Base-by-base conservation (phyloP, 2,329 filamentous ascomycete genomes). In the Rutstroemia sydowiana region DNA sequence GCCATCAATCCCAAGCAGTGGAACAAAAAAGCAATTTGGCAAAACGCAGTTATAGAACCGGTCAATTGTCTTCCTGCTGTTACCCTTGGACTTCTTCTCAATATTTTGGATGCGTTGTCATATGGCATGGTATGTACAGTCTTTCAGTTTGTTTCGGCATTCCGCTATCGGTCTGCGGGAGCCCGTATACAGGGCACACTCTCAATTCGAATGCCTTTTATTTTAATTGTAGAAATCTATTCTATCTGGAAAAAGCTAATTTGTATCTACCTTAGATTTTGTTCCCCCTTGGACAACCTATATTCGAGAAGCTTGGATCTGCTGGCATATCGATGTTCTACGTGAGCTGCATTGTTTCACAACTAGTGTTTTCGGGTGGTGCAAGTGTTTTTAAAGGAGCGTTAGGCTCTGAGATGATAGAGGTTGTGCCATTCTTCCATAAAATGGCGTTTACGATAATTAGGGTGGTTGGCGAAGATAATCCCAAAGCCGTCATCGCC, bases 241-340 rank as follows among this genome's bases (percentile, higher is more conserved):
- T 28, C 8, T 20, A 6, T 11, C 23, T n/a, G 23, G 9, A 16
- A 8, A 14, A 18, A 34, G 42, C 42, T 51, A 51, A 51, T 40
- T 14, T 16, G 31, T 43, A 11, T 40, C 32, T 13, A 16, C 23
- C 32, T 13, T 39, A 51, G 87, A 95, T 96, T 63, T 72, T 98
- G 11, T 98, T 98, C 59, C 93, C 93, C 0, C 76, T 98, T 0
- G 91, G 92, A 6, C 86, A 88, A 57, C 82, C 88, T 7, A 78
- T 95, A 18, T 98, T 98, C 67, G 81, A 85, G 26, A 79, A 85
- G 56, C 80, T 97, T 6, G 93, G 92, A 1, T 85, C 92, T 0
- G 92, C 95, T 52, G 93, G 93, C 21, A 95, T 98, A 51, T 95
- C 93, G 0, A 96, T 98, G 70, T 98, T 97, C 72, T 98, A 97